A percentile compares a stretch with the other conserved stretches of the same genome.
Conservation (phyloP, 495 filamentous ascomycete species). For the Xylaria venustula region DNA sequence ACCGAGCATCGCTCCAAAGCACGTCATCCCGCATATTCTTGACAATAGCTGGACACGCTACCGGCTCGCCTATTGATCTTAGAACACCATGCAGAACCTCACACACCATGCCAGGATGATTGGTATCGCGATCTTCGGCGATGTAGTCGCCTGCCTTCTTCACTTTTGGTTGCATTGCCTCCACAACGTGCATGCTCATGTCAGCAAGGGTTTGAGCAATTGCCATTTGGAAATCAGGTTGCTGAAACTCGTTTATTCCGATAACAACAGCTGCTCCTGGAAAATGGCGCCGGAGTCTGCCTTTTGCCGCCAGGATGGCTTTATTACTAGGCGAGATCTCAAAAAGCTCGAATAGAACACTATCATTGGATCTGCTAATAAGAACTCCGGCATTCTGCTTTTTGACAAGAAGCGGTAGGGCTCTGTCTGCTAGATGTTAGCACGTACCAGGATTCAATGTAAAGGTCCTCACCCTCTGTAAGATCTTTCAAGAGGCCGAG, state of each 20-base stretch:
- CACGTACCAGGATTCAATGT: not conserved
- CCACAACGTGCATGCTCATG: conserved; percentile 41
- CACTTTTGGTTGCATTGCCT: conserved; percentile 36
- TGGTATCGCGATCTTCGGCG: conserved; percentile 53
- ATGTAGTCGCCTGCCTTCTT: conserved; percentile 37
- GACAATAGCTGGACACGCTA: conserved; percentile 30
- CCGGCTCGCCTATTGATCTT: conserved; percentile 33
- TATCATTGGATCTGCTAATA: conserved; percentile 28
- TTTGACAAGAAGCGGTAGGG: conserved; percentile 42
- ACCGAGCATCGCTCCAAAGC: conserved; percentile 36
- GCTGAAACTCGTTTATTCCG: conserved; percentile 21
- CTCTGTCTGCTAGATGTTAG: conserved; percentile 7
- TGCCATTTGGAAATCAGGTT: conserved; percentile 17
- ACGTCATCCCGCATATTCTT: conserved; percentile 63
- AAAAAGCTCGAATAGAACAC: conserved; percentile 50
- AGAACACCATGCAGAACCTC: conserved; percentile 51
- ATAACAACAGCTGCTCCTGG: conserved; percentile 49
- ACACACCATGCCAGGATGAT: conserved; percentile 51
- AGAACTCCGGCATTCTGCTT: conserved; percentile 60
- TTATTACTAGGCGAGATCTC: conserved; percentile 52
- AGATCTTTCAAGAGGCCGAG: not conserved
- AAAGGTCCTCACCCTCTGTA: not conserved
- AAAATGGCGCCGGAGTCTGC: conserved; percentile 54
- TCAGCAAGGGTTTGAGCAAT: conserved; percentile 41
- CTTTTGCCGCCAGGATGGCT: conserved; percentile 42